These are phyloP conservation scores for Neonothopanus nambi DNA, from an alignment of 1,284 basidiomycete genomes.

Conservation along the genomic window DNA sequence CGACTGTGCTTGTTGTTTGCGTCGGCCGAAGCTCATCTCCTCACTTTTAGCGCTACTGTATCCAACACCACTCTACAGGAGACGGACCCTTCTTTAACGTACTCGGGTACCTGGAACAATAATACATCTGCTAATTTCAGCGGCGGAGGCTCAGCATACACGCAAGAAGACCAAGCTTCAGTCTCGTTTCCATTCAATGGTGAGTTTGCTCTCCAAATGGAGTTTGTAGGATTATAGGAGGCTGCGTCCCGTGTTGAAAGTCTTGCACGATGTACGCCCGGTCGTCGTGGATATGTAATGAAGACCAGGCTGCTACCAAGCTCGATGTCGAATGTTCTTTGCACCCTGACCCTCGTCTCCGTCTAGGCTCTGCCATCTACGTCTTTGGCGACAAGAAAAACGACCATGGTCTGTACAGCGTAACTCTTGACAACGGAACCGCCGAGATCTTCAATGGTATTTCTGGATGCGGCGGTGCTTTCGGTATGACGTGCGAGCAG, in stretches of 20 bases:
- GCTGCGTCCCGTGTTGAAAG: no score
- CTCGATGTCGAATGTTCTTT: no score
- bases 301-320: no score
- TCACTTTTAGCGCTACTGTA: slow-evolving; percentile 31
- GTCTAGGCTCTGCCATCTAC: slow-evolving; percentile 40
- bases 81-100: slow-evolving; percentile 34
- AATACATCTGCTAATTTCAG: slow-evolving; percentile 42
- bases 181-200: slow-evolving; percentile 40
- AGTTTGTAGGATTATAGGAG: no score
- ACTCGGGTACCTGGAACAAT: slow-evolving; percentile 37
- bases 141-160: slow-evolving; percentile 43
- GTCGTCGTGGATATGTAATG: no score
- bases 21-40: not conserved
- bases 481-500: slow-evolving; percentile 42
- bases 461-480: slow-evolving; percentile 44
- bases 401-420: slow-evolving; percentile 41
- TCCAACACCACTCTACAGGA: slow-evolving; percentile 41
- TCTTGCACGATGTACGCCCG: no score
- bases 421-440: slow-evolving; percentile 33
- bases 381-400: slow-evolving; percentile 47
- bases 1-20: slow-evolving; percentile 7
- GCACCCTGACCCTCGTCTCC: not conserved
- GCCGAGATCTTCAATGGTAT: slow-evolving; percentile 34
- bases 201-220: no score
- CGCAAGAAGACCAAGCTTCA: slow-evolving; percentile 36